Conservation (phyloP, 2,329 filamentous ascomycete genomes). For the Daldinia eschscholtzii region DNA sequence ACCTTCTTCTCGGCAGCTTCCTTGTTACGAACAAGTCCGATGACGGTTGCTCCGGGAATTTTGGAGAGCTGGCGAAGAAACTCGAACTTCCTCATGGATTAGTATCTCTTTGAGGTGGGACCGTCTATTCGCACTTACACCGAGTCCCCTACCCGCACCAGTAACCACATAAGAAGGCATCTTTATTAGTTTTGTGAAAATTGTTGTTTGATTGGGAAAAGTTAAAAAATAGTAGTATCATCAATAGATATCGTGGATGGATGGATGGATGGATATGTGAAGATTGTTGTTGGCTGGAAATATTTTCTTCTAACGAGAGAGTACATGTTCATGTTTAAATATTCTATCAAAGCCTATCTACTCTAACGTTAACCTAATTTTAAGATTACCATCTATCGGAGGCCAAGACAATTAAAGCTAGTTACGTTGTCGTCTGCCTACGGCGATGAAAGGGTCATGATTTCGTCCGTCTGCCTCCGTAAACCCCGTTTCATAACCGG, state of each 20-base stretch:
- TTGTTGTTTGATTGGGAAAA: background rate
- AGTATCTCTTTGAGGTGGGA: constrained; percentile 1
- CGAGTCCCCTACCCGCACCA: constrained; percentile 34
- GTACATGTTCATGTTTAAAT: constrained; percentile 1
- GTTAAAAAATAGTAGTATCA: background rate
- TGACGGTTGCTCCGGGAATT: constrained; percentile 58
- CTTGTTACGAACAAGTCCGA: constrained; percentile 64
- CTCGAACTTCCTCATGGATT: constrained; percentile 57
- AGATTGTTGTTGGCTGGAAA: background rate
- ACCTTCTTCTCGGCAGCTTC: constrained; percentile 59
- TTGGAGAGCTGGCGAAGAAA: constrained; percentile 62
- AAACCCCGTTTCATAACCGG: background rate
- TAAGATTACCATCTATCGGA: background rate
- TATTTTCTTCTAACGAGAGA: background rate
- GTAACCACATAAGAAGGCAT: constrained; percentile 39
- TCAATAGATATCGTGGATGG: background rate
- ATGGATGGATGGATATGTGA: background rate
- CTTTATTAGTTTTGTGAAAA: background rate
- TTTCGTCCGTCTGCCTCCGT: constrained; percentile 1
- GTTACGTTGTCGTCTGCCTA: background rate
- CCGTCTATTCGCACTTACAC: constrained; percentile 12
- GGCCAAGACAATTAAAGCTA: too few species aligned
- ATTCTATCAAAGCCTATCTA: background rate
- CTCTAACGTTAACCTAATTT: too few species aligned
- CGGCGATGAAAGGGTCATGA: background rate